phyloP scores from a whole-genome alignment of 2,329 filamentous ascomycete species.

The Pseudomassariella vexata region DNA sequence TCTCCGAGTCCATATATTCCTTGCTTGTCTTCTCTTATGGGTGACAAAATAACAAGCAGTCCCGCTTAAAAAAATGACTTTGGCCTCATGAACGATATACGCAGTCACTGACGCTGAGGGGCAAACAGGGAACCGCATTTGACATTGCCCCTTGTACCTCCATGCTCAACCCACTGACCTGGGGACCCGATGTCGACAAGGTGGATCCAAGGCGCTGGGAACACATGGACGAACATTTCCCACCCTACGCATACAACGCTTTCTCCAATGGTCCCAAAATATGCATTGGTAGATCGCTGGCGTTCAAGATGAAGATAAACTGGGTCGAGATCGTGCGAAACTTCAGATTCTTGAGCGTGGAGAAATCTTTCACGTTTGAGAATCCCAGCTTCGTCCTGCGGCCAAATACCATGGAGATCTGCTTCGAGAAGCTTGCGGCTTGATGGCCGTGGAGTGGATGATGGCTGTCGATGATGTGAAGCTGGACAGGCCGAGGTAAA shows the following conservation, averaged over 20 bases:
- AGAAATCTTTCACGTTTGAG: constrained; percentile 10
- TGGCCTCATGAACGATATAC: too few relatives aligned
- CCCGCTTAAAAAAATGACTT: too few relatives aligned
- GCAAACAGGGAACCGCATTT: constrained; percentile 26
- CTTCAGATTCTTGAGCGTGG: constrained; percentile 8
- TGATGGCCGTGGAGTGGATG: too few relatives aligned
- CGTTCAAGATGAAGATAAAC: constrained; percentile 11
- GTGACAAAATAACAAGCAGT: too few relatives aligned
- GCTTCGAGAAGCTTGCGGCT: constrained; percentile 9
- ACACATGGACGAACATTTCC: constrained; percentile 14
- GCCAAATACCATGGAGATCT: constrained; percentile 8
- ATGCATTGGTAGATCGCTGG: constrained; percentile 8
- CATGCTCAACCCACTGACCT: constrained; percentile 26
- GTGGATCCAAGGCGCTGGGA: constrained; percentile 33
- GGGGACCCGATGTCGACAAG: constrained; percentile 28
- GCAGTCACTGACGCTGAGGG: too few relatives aligned
- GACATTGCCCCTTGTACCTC: constrained; percentile 27
- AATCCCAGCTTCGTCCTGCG: constrained; percentile 11
- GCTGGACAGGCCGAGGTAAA: too few relatives aligned
- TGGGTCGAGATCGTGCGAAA: constrained; percentile 8
- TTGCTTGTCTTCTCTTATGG: too few relatives aligned
- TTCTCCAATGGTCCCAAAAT: constrained; percentile 13
- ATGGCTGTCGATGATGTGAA: too few relatives aligned
- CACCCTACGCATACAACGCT: constrained; percentile 20
- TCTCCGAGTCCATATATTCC: too few relatives aligned